phyloP scores from a whole-genome alignment of 75 land plant genomes.

The Selaginella tamariscina region DNA sequence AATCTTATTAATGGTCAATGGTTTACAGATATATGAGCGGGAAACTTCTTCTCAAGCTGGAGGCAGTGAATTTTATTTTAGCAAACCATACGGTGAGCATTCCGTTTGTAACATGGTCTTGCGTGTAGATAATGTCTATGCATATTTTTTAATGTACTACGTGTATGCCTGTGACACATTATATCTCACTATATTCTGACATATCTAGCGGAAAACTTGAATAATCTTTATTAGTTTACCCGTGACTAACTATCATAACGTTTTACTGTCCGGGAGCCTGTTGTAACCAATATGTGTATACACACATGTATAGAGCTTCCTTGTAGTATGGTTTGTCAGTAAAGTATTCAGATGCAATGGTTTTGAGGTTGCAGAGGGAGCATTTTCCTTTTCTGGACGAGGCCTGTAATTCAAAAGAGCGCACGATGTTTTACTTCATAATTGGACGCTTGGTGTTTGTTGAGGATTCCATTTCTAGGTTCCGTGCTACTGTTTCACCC shows the following conservation, averaged over 20 bases:
- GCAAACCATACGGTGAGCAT: slow-evolving; percentile 66
- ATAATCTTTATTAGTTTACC: no score
- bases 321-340: no score
- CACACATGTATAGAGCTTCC: no score
- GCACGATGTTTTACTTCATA: slow-evolving; percentile 82
- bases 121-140: no score
- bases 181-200: no score
- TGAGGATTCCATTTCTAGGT: slow-evolving; percentile 85
- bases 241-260: no score
- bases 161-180: no score
- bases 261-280: no score
- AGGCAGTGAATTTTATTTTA: slow-evolving; percentile 65
- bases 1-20: no score
- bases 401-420: slow-evolving; percentile 64
- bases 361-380: slow-evolving; percentile 50
- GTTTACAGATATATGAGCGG: slow-evolving; percentile 89
- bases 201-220: no score
- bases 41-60: slow-evolving; percentile 78
- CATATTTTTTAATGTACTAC: no score
- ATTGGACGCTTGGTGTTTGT: slow-evolving; percentile 79
- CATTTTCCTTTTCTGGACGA: slow-evolving; percentile 87
- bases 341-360: not conserved
- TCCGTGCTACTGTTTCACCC: slow-evolving; percentile 72
- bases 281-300: no score
- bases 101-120: not conserved